Base-by-base conservation (phyloP, 1,284 basidiomycete species). In the Veloboletus limbatus region DNA sequence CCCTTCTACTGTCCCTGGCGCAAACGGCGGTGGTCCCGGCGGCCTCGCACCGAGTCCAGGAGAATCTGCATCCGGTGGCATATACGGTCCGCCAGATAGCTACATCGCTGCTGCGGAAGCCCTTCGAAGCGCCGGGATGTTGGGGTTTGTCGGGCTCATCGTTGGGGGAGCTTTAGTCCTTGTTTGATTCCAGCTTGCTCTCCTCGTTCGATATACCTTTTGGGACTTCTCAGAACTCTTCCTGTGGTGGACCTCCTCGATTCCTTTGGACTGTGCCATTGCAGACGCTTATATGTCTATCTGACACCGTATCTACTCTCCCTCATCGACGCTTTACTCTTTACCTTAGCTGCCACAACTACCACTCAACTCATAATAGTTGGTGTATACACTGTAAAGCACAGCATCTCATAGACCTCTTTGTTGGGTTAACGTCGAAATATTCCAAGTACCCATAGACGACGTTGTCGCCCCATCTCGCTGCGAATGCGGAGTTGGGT, bases 21-120 rank as follows among this genome's bases (percentile, higher is more conserved):
- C 74, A 35, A 77, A 81, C 27, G 68, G 68, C 14, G 64, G 62
- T 8, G 63, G 66, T 26, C 49, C 49, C 1, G 37, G 66, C 11
- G 81, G 81, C 33, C 77, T 76, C 24, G 78, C 76, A 6, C 73
- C 75, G 14, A 72, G 70, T 52, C 71, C 73, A 25, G 78, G 83
- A 21, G 57, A 68, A 31, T 51, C 54, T 24, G 66, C 39, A 27
- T 10, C 69, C 4, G 69, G 60, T 21, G 54, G 66, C 3, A 68
- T 74, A 25, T 81, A 73, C 52, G 85, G 85, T 21, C 85, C 85
- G 31, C 69, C 72, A 41, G 85, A 88, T 53, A 60, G 70, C 45
- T 86, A 79, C 63, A 80, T 78, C 50, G 75, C 82, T 16, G 75
- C 70, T n/a, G 84, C 78, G 10, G 54, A 68, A 4, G 64, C 71